Evolutionary conservation across 495 filamentous ascomycete genomes (phyloP).

Genomic region (Terfezia claveryi): DNA sequence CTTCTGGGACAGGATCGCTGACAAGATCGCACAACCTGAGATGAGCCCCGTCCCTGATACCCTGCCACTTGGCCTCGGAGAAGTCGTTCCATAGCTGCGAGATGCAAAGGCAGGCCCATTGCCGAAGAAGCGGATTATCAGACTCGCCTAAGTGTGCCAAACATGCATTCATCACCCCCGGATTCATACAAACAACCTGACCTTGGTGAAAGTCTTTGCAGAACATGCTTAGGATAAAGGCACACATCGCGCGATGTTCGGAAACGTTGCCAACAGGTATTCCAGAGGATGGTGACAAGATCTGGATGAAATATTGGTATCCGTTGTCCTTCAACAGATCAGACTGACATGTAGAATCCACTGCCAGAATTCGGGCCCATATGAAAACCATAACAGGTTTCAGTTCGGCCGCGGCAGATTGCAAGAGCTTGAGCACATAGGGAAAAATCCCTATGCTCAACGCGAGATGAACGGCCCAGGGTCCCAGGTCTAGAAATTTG

Average conservation of each 20-base stretch:
- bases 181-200: slow-evolving; percentile 65
- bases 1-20: slow-evolving; percentile 82
- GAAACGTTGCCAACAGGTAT: slow-evolving; percentile 64
- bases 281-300: slow-evolving; percentile 61
- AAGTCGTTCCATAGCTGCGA: slow-evolving; percentile 87
- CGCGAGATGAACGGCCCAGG: slow-evolving; percentile 92
- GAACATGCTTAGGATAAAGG: slow-evolving; percentile 90
- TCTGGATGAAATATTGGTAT: slow-evolving; percentile 84
- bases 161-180: slow-evolving; percentile 68
- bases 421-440: slow-evolving; percentile 86
- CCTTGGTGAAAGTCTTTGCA: slow-evolving; percentile 84
- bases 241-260: slow-evolving; percentile 96
- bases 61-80: slow-evolving; percentile 82
- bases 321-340: slow-evolving; percentile 92
- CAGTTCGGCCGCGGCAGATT: slow-evolving; percentile 81
- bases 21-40: slow-evolving; percentile 55
- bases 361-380: slow-evolving; percentile 89
- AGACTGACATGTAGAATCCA: slow-evolving; percentile 75
- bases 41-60: slow-evolving; percentile 62
- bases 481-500: slow-evolving; percentile 82
- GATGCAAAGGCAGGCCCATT: slow-evolving; percentile 92
- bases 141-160: slow-evolving; percentile 58
- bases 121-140: slow-evolving; percentile 69
- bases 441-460: slow-evolving; percentile 97
- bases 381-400: slow-evolving; percentile 99